phyloP scores from a whole-genome alignment of 139 green algal genomes.

The Desmodesmus armatus region DNA sequence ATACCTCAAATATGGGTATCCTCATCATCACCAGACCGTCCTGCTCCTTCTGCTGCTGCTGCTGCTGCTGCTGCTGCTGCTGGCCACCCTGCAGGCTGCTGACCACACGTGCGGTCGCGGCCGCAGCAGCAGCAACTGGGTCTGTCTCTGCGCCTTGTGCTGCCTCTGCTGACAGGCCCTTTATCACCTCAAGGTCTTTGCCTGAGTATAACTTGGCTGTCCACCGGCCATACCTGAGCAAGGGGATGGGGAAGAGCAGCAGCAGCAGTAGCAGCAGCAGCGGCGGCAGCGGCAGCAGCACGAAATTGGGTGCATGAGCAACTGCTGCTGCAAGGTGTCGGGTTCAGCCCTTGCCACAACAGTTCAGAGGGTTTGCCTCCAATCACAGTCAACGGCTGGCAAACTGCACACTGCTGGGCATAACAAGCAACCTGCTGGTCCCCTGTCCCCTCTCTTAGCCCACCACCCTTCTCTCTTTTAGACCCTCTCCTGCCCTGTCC shows the following conservation, averaged over 20 bases:
- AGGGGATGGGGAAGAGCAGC: background rate
- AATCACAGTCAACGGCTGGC: too few relatives aligned
- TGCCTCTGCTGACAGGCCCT: background rate
- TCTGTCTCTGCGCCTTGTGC: background rate
- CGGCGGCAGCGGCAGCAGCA: background rate
- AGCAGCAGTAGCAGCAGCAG: slow-evolving; percentile 7
- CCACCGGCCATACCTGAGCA: background rate
- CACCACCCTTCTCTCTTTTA: too few relatives aligned
- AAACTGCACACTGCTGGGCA: too few relatives aligned
- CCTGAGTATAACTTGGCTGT: background rate
- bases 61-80: slow-evolving; percentile 22
- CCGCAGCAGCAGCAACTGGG: background rate
- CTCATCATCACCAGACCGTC: background rate
- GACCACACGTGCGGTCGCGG: background rate
- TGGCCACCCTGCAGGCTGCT: background rate
- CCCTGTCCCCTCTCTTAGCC: too few relatives aligned
- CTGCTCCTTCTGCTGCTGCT: background rate
- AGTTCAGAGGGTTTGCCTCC: too few relatives aligned
- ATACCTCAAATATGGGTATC: background rate
- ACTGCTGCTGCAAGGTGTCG: too few relatives aligned
- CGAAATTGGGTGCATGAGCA: too few relatives aligned
- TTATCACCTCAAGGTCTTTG: too few relatives aligned
- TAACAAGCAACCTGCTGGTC: too few relatives aligned
- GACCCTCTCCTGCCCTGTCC: too few relatives aligned
- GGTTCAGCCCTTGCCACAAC: too few relatives aligned